Base-by-base conservation (phyloP, 2,329 filamentous ascomycete species). In the Sarocladium kiliense region DNA sequence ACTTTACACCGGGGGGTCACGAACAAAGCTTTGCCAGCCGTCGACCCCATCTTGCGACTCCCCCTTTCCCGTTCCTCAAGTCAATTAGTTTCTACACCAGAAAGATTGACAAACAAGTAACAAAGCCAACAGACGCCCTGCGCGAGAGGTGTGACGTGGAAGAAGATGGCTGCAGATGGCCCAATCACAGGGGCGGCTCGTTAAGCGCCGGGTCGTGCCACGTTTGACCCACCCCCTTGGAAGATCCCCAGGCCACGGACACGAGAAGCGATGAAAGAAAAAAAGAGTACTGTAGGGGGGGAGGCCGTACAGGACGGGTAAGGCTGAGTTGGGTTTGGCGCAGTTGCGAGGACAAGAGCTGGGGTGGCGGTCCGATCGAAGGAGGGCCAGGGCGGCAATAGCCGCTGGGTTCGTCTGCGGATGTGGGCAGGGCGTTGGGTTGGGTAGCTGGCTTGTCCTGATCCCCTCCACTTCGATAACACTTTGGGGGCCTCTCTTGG, bases 101-200 rank as follows among this genome's bases (percentile, higher is more conserved):
- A 16, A 39, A 39, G 16, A 44, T 44, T 25, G 21, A 18, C 23
- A 49, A 49, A 49, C 9, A 30, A 3, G n/a, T 39, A 9, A 21
- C 23, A 3, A 34, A 51, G 27, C 47, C 47, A 51, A 51, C 47
- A 51, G 47, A 47, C 25, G 44, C 25, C 25, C 21, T 30, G 23
- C 47, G 47, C n/a, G 21, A 21, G 16, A 45, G 14, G 47, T 51
- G 47, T 51, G 47, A 51, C 47, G 47, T 51, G 47, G 47, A 23
- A 51, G 47, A 51, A 51, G 47, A 51, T 51, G 47, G 47, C 47
- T 51, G 47, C 47, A 51, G 12, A 51, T 51, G 47, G 47, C 30
- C 47, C 47, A 51, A 51, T 51, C 47, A 51, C 47, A 51, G 27
- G 3, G 27, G 10, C n/a, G 47, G 18, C 14, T 2, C 12, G 23